A percentile compares a stretch with the other conserved stretches of the same genome.
Conservation (phyloP, 306 rosid genomes). For the Acmispon strigosus region DNA sequence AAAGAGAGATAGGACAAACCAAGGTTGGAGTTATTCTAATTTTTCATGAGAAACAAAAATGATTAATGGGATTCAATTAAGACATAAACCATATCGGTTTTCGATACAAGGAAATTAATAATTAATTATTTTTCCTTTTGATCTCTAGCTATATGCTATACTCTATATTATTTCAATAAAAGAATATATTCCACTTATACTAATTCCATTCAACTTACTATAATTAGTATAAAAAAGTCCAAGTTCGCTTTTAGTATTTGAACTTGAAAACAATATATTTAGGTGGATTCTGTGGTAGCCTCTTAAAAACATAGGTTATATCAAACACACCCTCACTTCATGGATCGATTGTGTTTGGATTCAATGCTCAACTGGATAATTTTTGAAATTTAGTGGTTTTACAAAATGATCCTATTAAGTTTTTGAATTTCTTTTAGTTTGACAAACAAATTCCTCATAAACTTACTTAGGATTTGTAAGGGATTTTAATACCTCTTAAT, state of each 20-base stretch:
- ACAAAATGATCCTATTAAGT: too few species aligned
- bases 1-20: neutral
- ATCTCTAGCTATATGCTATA: neutral
- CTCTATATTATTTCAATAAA: neutral
- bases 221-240: neutral
- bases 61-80: neutral
- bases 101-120: neutral
- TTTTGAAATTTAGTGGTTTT: too few species aligned
- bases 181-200: neutral
- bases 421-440: too few species aligned
- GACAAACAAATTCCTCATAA: too few species aligned
- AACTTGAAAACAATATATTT: neutral
- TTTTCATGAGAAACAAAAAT: neutral
- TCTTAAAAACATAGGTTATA: too few species aligned
- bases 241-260: constrained; percentile 4
- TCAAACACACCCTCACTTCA: too few species aligned
- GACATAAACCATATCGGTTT: neutral
- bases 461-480: too few species aligned
- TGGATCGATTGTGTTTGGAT: too few species aligned
- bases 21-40: neutral
- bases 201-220: constrained; percentile 17
- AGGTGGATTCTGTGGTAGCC: too few species aligned
- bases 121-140: neutral
- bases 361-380: too few species aligned
- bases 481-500: too few species aligned